Base-by-base conservation (phyloP, 768 basidiomycete species). In the Naganishia onofrii region DNA sequence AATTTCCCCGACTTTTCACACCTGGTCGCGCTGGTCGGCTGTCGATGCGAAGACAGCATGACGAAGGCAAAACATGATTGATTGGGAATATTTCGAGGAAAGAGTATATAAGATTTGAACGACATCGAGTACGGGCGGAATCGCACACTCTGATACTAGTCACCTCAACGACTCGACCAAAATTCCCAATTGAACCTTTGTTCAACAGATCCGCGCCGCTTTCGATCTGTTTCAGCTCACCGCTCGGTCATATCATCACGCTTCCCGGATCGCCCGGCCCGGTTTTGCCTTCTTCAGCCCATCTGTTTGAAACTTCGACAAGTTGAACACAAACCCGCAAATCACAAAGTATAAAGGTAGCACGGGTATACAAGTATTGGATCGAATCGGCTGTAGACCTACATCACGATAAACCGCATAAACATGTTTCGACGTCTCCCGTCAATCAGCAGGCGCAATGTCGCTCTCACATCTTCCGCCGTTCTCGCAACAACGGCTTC, bases 351-450 rank as follows among this genome's bases (percentile, higher is more conserved):
- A 58, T 58, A 58, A 38, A 63, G 60, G 23, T 23, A 44, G 15
- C 48, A 28, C 38, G 7, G 5, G 26, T 36, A 42, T 29, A 44
- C 42, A 36, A 23, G 3, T 5, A 26, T 26, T 4, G 12, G 8
- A 6, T 26, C 36, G 26, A 31, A 29, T 5, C 58, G 12, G 58
- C 58, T 23, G 19, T 2, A 23, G 23, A 2, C 23, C 12, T 3
- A 29, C 4, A 28, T 21, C 6, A 58, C 48, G 12, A 21, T 26
- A 51, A 17, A n/a, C 48, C 48, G 21, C 48, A 54, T 29, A 54
- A 67, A 23, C 63, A 70, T 70, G 70, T 70, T 70, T 38, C 65
- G 64, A 56, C 63, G 70, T 42, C 55, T 66, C 21, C 64, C 64
- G 32, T 36, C 63, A 12, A 1, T 70, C 36, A 54, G 57, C 63